These are phyloP conservation scores for Bryopsis sp. DNA, from an alignment of 139 green algal genomes.

Conservation along the genomic window DNA sequence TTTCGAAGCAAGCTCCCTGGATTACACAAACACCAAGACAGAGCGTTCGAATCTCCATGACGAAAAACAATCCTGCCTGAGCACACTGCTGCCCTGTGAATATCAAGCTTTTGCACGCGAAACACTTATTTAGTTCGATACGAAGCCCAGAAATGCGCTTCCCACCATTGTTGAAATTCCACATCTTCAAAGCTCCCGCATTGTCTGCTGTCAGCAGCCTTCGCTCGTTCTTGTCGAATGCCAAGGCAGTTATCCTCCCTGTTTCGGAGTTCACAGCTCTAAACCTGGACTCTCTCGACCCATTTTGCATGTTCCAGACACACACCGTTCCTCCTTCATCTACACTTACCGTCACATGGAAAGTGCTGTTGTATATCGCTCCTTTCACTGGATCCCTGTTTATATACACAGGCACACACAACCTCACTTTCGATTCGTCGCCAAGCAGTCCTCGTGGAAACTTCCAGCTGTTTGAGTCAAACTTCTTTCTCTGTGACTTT, in stretches of 20 bases:
- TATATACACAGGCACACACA: too few relatives aligned
- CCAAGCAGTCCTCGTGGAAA: background rate
- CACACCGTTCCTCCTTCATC: conserved; percentile 63
- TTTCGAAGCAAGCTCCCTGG: conserved; percentile 34
- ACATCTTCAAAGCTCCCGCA: conserved; percentile 54
- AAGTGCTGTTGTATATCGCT: conserved; percentile 55
- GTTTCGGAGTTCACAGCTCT: conserved; percentile 1
- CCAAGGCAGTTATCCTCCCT: conserved; percentile 50
- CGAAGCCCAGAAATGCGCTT: too few relatives aligned
- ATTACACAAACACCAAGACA: background rate
- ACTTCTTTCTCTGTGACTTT: background rate
- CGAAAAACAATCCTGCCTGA: too few relatives aligned
- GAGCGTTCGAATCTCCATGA: too few relatives aligned
- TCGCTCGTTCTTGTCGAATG: conserved; percentile 67
- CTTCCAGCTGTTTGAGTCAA: background rate
- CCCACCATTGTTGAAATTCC: conserved; percentile 85
- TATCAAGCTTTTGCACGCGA: too few relatives aligned
- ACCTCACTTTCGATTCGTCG: too few relatives aligned
- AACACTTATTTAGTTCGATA: too few relatives aligned
- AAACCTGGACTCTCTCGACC: conserved; percentile 21
- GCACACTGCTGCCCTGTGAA: too few relatives aligned
- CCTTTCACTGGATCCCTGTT: conserved; percentile 25
- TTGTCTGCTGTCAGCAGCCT: conserved; percentile 62
- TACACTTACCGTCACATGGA: conserved; percentile 55
- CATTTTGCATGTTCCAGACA: conserved; percentile 56